Base-by-base conservation (phyloP, 305 asterid genomes). In the Fraxinus dipetala region DNA sequence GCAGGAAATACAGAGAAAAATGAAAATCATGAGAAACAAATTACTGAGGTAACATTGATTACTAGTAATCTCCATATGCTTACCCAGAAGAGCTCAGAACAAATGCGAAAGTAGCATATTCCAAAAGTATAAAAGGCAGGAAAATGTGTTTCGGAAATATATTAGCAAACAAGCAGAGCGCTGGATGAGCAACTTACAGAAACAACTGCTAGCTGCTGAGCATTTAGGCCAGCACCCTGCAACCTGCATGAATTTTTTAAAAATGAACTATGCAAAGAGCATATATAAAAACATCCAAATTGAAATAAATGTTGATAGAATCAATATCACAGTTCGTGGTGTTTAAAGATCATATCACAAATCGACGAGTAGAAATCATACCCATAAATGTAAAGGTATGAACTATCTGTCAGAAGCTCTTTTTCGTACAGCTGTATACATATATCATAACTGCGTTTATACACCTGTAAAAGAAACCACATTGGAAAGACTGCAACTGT, bases 171-270 rank as follows among this genome's bases (percentile, higher is more conserved):
- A 76, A 28, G 78, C 30, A 69, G 14, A 80, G 20, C 10, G 14
- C 73, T 43, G 83, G 75, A 61, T 24, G 54, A 74, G 77, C 0
- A 84, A 90, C 98, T 88, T 85, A 94, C 99, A 63, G 98, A 94
- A 87, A 93, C 94, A 90, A 96, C 83, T 4, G 99, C 98, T 65
- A 96, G 93, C 94, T 96, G 99, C 92, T 90, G 94, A 72, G 98
- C 91, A 72, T 80, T 91, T 83, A 96, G 90, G 28, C 89, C 97
- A 82, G 97, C 91, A 83, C 87, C 94, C 81, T 87, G 97, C 87
- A 96, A 70, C 90, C 98, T 95, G 93, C 83, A 89, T 73, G 79
- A 65, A 59, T 78, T 72, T 81, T 28, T 35, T 36, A 40, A 28
- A 78, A 78, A 76, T 54, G 80, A 78, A 81, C 61, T 70, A 78